These are phyloP conservation scores for Diplodia intermedia DNA, from an alignment of 2,329 filamentous ascomycete species.

Conservation along the genomic window DNA sequence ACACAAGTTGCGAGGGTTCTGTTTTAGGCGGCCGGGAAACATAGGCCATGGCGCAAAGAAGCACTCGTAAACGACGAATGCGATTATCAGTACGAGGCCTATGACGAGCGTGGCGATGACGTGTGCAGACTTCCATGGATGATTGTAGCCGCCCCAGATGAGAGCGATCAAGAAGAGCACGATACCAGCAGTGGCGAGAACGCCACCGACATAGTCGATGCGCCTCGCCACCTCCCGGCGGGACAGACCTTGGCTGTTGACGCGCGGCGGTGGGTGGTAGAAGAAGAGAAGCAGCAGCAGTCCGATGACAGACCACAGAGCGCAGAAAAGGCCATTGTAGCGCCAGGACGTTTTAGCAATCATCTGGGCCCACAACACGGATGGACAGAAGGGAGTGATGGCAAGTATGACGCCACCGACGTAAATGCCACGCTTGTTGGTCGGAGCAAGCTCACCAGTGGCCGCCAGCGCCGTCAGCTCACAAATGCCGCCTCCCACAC, in stretches of 20 bases:
- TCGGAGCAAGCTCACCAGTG: constrained; percentile 72
- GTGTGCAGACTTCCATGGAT: constrained; percentile 62
- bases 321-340: constrained; percentile 61
- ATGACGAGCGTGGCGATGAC: constrained; percentile 63
- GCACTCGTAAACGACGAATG: constrained; percentile 59
- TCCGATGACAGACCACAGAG: constrained; percentile 59
- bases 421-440: constrained; percentile 68
- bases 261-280: constrained; percentile 61
- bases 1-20: constrained; percentile 43
- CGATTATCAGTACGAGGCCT: constrained; percentile 56
- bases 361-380: constrained; percentile 67
- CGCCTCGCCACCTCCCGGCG: constrained; percentile 40
- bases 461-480: constrained; percentile 73
- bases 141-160: constrained; percentile 65
- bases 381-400: constrained; percentile 68
- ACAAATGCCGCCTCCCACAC: constrained; percentile 70
- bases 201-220: constrained; percentile 44
- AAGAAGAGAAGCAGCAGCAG: constrained; percentile 57
- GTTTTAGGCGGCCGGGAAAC: constrained; percentile 48
- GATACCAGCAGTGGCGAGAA: constrained; percentile 43
- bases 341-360: constrained; percentile 61
- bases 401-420: constrained; percentile 66
- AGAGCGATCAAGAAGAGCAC: constrained; percentile 47
- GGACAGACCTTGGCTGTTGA: constrained; percentile 49
- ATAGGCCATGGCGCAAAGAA: constrained; percentile 53